Evolutionary conservation across 2,329 filamentous ascomycete genomes (phyloP).

Genomic region (Aspergillus luchuensis): DNA sequence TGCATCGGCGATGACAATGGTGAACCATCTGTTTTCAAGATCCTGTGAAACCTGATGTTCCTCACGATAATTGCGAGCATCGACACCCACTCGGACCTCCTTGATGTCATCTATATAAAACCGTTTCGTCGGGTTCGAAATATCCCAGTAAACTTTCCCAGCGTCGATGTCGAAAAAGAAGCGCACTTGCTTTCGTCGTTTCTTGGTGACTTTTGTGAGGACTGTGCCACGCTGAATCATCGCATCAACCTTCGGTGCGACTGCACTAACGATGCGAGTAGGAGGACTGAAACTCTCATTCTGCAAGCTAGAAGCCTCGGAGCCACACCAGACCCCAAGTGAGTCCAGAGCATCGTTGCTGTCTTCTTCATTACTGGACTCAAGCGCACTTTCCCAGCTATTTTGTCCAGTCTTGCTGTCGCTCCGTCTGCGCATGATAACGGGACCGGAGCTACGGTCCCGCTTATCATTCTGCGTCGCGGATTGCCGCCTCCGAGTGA

Average conservation of each 20-base stretch:
- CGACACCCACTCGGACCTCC: constrained; percentile 79
- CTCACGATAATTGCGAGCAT: constrained; percentile 85
- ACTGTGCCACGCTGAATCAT: constrained; percentile 76
- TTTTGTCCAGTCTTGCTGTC: constrained; percentile 78
- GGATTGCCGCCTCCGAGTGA: constrained; percentile 71
- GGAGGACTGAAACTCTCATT: constrained; percentile 40
- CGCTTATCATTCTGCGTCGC: constrained; percentile 75
- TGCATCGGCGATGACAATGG: constrained; percentile 80
- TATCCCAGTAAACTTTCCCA: constrained; percentile 87
- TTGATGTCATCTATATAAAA: constrained; percentile 96
- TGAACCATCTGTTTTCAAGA: constrained; percentile 77
- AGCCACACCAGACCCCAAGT: constrained; percentile 45
- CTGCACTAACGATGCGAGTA: constrained; percentile 39
- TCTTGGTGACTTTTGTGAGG: constrained; percentile 83
- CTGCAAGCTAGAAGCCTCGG: constrained; percentile 42
- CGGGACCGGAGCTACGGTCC: constrained; percentile 85
- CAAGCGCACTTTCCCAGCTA: constrained; percentile 49
- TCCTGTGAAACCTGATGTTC: constrained; percentile 72
- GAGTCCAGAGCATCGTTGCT: constrained; percentile 51
- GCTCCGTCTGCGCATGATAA: constrained; percentile 82
- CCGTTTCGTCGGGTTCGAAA: constrained; percentile 73
- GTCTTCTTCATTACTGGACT: constrained; percentile 42
- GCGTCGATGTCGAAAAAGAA: constrained; percentile 80
- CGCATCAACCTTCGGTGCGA: constrained; percentile 72
- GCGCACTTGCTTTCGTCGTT: constrained; percentile 70